Percentiles rank a stretch among this genome's conserved stretches.
phyloP scores from a whole-genome alignment of 805 yeast species.

The Hyphopichia homilentoma region DNA sequence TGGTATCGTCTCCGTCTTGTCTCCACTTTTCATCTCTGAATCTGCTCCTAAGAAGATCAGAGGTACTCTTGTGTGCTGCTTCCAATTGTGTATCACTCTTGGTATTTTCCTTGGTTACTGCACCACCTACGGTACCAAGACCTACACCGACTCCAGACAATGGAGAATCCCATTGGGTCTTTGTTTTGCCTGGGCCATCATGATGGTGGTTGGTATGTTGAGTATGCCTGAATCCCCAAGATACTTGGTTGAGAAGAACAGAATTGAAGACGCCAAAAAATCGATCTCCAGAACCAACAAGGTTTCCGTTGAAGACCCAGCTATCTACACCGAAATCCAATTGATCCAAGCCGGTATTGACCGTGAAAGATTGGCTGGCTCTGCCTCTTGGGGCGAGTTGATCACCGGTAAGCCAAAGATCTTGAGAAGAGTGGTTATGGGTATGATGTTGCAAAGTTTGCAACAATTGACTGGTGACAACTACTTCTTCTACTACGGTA shows the following conservation, averaged over 20 bases:
- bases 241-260: slow-evolving; percentile 49
- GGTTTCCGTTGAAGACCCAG: slow-evolving; percentile 48
- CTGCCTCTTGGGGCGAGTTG: slow-evolving; percentile 62
- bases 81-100: slow-evolving; percentile 64
- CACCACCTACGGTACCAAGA: slow-evolving; percentile 60
- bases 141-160: slow-evolving; percentile 46
- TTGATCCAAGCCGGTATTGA: slow-evolving; percentile 56
- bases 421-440: slow-evolving; percentile 51
- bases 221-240: slow-evolving; percentile 71
- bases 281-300: slow-evolving; percentile 59
- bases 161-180: slow-evolving; percentile 68
- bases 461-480: slow-evolving; percentile 61
- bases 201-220: slow-evolving; percentile 48
- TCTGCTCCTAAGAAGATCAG: slow-evolving; percentile 67
- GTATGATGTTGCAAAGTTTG: slow-evolving; percentile 53
- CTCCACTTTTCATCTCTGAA: slow-evolving; percentile 66
- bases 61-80: slow-evolving; percentile 67
- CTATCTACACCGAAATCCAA: slow-evolving; percentile 50
- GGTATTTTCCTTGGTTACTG: slow-evolving; percentile 73
- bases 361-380: slow-evolving; percentile 58
- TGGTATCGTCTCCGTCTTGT: slow-evolving; percentile 66
- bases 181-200: slow-evolving; percentile 49
- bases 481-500: slow-evolving; percentile 60
- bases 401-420: slow-evolving; percentile 63
- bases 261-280: slow-evolving; percentile 48